Evolutionary conservation across 306 rosid genomes (phyloP), one percentile per base, ranked within the genome.

Genomic region (Quercus dentata): DNA sequence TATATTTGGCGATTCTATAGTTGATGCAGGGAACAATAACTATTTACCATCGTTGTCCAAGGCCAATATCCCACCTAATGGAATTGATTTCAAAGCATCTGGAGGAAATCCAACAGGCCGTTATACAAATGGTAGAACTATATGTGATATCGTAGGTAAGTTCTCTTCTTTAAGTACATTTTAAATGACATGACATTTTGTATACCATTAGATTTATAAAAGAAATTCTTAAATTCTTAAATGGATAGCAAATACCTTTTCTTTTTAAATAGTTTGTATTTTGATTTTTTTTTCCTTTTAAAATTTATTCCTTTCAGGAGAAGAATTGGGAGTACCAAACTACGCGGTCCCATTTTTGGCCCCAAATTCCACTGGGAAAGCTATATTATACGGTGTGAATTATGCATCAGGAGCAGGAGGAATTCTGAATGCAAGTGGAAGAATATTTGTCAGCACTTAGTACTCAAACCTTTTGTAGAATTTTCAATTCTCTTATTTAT

Each of bases 341-440:
- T 90, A 58, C 76, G 99, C 97, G 62, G 62, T 82, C 33, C 98
- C 99, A 80, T 95, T 78, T 84, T 81, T 95, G 83, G 81, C 94
- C 17, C 94, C 98, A 83, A 93, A 93, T 69, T 56, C 99, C n/a
- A 81, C 85, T 8, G 99, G 97, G 41, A 90, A 88, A 82, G 57
- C 89, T 4, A 55, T 91, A 54, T 82, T 95, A 17, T 18, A 75
- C 74, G 99, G 99, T 57, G 99, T 95, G 74, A 95, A 95, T 77
- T 95, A 95, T 74, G 99, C 98, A 74, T 95, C 99, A 0, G 99
- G 99, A 56, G 99, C 96, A 52, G 99, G 97, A 74, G 98, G 99
- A 55, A 89, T 93, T 77, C 64, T 95, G 65, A 95, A 95, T 71
- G 96, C 99, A 21, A 95, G 98, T 18, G 98, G 99, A 82, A 89